Evolutionary conservation across 257 asterid genomes (phyloP).

Genomic region (Petunia axillaris): DNA sequence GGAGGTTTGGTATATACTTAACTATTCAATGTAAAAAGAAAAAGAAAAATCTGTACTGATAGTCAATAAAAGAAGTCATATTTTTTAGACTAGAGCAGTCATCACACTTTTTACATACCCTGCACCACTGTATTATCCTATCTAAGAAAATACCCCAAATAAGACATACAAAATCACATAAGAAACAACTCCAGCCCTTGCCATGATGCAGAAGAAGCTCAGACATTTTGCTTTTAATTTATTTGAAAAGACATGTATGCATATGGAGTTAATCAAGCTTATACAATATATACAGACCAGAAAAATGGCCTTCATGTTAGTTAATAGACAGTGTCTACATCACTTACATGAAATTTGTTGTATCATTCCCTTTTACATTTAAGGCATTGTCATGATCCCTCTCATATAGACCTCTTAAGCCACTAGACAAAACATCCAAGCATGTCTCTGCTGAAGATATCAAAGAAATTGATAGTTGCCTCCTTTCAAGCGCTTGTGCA

Average conservation of each 20-base stretch:
- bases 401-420: conserved; percentile 35
- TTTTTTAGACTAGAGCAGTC: background rate
- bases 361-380: conserved; percentile 31
- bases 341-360: conserved; percentile 46
- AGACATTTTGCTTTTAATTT: conserved; percentile 6
- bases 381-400: conserved; percentile 39
- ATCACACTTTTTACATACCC: background rate
- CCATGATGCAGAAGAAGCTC: conserved; percentile 17
- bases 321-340: conserved; percentile 8
- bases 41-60: background rate
- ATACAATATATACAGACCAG: background rate
- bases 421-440: conserved; percentile 48
- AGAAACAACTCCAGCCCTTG: conserved; percentile 16
- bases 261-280: background rate
- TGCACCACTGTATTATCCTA: background rate
- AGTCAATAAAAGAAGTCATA: background rate
- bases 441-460: conserved; percentile 52
- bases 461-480: conserved; percentile 51
- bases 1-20: background rate
- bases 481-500: conserved; percentile 50
- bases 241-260: background rate
- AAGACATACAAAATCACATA: background rate
- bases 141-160: background rate
- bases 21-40: background rate
- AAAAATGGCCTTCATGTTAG: background rate